Conservation (phyloP, 768 basidiomycete species). For the Leccinum boreale region DNA sequence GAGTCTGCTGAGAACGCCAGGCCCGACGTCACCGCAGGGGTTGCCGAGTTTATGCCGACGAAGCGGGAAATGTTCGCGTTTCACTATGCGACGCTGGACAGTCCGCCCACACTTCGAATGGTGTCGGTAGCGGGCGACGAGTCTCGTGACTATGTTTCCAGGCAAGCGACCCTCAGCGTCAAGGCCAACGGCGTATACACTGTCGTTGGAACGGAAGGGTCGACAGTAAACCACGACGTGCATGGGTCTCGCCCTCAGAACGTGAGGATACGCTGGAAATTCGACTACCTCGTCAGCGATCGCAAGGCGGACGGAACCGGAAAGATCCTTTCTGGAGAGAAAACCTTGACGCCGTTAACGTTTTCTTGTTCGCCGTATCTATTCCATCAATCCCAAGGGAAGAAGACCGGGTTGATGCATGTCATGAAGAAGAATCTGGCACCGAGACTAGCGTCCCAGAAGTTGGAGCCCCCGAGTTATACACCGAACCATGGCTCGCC, state of each 20-base stretch:
- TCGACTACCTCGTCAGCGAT: slow-evolving; percentile 76
- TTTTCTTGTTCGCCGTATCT: slow-evolving; percentile 71
- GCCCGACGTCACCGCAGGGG: slow-evolving; percentile 38
- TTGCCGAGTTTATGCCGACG: slow-evolving; percentile 65
- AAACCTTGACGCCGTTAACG: slow-evolving; percentile 64
- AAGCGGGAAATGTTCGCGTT: slow-evolving; percentile 60
- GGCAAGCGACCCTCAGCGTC: slow-evolving; percentile 67
- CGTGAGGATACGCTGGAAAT: slow-evolving; percentile 63
- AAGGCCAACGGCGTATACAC: slow-evolving; percentile 75
- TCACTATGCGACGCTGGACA: slow-evolving; percentile 68
- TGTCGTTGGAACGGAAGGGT: slow-evolving; percentile 59
- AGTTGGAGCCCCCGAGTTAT: slow-evolving; percentile 44
- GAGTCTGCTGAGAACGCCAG: slow-evolving; percentile 23
- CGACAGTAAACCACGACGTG: slow-evolving; percentile 17
- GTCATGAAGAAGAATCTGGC: slow-evolving; percentile 68
- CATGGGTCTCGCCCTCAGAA: slow-evolving; percentile 23
- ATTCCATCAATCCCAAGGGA: slow-evolving; percentile 60
- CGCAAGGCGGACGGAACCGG: slow-evolving; percentile 45
- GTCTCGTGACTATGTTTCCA: slow-evolving; percentile 69
- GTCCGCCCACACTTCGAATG: slow-evolving; percentile 65
- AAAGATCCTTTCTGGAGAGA: slow-evolving; percentile 59
- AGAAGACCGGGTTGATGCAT: slow-evolving; percentile 65
- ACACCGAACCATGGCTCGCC: slow-evolving; percentile 1
- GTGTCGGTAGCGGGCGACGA: slow-evolving; percentile 66
- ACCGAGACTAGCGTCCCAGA: slow-evolving; percentile 63